Conservation (phyloP, 192 early-diverging fungal genomes). For the Podila verticillata region DNA sequence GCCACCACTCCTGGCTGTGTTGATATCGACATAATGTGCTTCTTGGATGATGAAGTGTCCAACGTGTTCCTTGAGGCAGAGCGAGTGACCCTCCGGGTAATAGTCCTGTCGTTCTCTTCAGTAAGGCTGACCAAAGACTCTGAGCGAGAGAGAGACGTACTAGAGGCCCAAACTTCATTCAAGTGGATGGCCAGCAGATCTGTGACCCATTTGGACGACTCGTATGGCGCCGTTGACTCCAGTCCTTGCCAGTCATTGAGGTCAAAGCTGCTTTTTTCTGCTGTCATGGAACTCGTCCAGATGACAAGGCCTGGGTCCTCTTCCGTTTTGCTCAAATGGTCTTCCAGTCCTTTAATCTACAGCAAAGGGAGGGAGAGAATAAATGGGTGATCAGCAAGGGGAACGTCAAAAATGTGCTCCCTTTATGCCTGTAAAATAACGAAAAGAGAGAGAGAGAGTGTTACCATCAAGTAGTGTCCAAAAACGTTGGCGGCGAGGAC, state of each 20-base stretch:
- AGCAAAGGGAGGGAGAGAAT: not conserved
- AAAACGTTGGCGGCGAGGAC: slow-evolving; percentile 66
- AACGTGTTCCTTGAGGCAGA: slow-evolving; percentile 11
- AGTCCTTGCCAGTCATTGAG: slow-evolving; percentile 63
- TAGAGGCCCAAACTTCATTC: slow-evolving; percentile 36
- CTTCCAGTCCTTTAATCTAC: slow-evolving; percentile 62
- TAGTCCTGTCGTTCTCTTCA: not conserved
- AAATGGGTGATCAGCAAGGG: too few species aligned
- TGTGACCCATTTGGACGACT: slow-evolving; percentile 64
- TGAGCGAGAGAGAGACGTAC: not conserved
- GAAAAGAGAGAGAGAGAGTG: not conserved
- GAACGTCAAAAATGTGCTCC: too few species aligned
- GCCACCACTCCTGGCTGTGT: slow-evolving; percentile 68
- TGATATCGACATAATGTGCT: slow-evolving; percentile 52
- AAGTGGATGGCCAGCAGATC: slow-evolving; percentile 56
- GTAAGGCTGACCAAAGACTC: not conserved
- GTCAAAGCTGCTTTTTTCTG: slow-evolving; percentile 38
- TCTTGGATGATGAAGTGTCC: not conserved
- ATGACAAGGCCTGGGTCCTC: slow-evolving; percentile 58
- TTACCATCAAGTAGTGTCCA: slow-evolving; percentile 69
- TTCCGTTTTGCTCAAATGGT: slow-evolving; percentile 41
- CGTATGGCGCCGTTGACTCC: slow-evolving; percentile 54
- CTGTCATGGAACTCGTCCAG: slow-evolving; percentile 65
- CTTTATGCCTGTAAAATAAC: too few species aligned
- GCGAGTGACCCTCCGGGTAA: slow-evolving; percentile 19